Percentiles rank a stretch among this genome's conserved stretches.
Conservation (phyloP, 1,284 basidiomycete genomes). For the Apiotrichum montevideense region DNA sequence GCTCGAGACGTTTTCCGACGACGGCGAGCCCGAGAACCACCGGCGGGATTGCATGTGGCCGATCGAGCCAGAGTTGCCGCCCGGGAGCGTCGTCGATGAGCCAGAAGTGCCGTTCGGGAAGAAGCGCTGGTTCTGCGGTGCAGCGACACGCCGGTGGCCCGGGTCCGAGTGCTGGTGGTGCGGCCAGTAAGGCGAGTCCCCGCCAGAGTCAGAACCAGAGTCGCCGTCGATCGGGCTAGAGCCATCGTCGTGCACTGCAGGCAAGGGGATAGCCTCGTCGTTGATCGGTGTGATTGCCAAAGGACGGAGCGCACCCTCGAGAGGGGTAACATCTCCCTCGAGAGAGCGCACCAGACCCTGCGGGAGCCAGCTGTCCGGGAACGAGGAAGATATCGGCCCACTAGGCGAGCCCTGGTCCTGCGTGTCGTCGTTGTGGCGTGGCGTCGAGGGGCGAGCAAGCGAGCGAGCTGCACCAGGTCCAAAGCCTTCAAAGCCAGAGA, state of each 20-base stretch:
- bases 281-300: slow-evolving; percentile 7
- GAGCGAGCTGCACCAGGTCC: slow-evolving; percentile 33
- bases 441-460: slow-evolving; percentile 8
- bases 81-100: slow-evolving; percentile 7
- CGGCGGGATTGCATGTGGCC: slow-evolving; percentile 24
- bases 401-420: slow-evolving; percentile 44
- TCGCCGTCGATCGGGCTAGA: slow-evolving; percentile 6
- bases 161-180: not conserved
- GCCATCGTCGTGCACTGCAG: not conserved
- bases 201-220: slow-evolving; percentile 28
- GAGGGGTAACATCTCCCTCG: slow-evolving; percentile 42
- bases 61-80: slow-evolving; percentile 4
- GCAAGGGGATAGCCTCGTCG: not conserved
- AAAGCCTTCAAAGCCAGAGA: slow-evolving; percentile 46
- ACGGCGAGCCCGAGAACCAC: slow-evolving; percentile 38
- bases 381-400: slow-evolving; percentile 43
- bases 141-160: slow-evolving; percentile 3
- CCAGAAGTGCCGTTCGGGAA: slow-evolving; percentile 3
- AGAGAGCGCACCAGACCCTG: slow-evolving; percentile 46
- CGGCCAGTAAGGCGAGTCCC: slow-evolving; percentile 15
- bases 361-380: slow-evolving; percentile 44
- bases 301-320: slow-evolving; percentile 17
- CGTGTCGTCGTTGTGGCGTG: not conserved
- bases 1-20: slow-evolving; percentile 26
- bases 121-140: slow-evolving; percentile 4